Evolutionary conservation across 169 alveolate genomes (phyloP).

Genomic region (Cyclospora cayetanensis): DNA sequence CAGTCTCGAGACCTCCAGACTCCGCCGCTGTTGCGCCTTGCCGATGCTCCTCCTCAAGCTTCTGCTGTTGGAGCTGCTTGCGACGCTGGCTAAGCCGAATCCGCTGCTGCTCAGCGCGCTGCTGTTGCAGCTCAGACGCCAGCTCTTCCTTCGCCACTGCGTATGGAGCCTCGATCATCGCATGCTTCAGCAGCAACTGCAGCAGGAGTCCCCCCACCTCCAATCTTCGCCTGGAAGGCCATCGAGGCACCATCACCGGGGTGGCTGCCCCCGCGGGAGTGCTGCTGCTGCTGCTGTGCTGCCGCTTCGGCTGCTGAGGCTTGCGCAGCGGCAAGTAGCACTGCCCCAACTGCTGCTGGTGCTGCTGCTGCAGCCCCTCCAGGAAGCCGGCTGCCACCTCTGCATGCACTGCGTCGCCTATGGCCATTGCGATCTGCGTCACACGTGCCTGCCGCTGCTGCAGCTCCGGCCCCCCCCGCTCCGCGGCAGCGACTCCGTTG

Average conservation of each 20-base stretch:
- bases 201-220: conserved; percentile 67
- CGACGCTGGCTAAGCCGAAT: conserved; percentile 21
- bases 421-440: conserved; percentile 65
- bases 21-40: not conserved
- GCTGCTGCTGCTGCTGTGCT: conserved; percentile 15
- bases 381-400: conserved; percentile 39
- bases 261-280: conserved; percentile 21
- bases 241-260: conserved; percentile 39
- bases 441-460: conserved; percentile 70
- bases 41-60: conserved; percentile 10
- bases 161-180: conserved; percentile 64
- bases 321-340: conserved; percentile 53
- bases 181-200: conserved; percentile 63
- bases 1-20: not conserved
- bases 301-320: conserved; percentile 16
- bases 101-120: conserved; percentile 45
- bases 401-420: conserved; percentile 60
- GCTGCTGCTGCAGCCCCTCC: conserved; percentile 46
- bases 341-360: conserved; percentile 54
- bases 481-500: conserved; percentile 29
- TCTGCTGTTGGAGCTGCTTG: not conserved
- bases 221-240: conserved; percentile 43
- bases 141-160: conserved; percentile 69
- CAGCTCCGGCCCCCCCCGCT: conserved; percentile 20
- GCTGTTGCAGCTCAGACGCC: conserved; percentile 64